These are phyloP conservation scores for Aspergillus campestris DNA, from an alignment of 495 filamentous ascomycete species.

Conservation along the genomic window DNA sequence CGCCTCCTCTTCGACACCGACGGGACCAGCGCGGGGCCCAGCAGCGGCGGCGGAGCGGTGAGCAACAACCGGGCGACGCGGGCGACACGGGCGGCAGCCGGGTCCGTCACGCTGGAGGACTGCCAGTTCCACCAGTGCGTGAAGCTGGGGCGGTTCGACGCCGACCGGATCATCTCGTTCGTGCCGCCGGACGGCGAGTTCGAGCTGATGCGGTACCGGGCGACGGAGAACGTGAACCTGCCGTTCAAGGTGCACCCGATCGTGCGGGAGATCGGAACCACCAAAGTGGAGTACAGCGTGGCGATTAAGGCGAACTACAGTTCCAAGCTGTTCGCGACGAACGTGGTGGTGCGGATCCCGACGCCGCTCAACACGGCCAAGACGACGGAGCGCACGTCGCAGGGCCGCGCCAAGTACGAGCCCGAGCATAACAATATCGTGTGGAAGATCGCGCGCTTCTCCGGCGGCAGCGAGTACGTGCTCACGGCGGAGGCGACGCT, in stretches of 20 bases:
- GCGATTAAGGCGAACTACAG: conserved; percentile 96
- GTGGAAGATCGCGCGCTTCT: conserved; percentile 98
- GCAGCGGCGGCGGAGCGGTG: conserved; percentile 29
- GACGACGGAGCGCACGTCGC: conserved; percentile 86
- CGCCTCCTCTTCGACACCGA: conserved; percentile 69
- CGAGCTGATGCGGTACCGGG: conserved; percentile 98
- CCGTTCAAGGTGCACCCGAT: conserved; percentile 99
- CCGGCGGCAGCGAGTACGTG: conserved; percentile 90
- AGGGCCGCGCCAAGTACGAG: conserved; percentile 98
- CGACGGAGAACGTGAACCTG: conserved; percentile 98
- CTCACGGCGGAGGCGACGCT: conserved; percentile 88
- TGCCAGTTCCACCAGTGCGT: conserved; percentile 99
- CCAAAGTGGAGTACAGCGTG: conserved; percentile 98
- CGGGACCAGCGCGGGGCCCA: conserved; percentile 46
- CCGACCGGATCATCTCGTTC: conserved; percentile 95
- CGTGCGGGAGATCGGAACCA: conserved; percentile 93
- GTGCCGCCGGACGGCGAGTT: conserved; percentile 98
- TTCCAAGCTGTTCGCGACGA: conserved; percentile 92
- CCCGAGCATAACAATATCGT: conserved; percentile 96
- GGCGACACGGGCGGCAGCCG: conserved; percentile 89
- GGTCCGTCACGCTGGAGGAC: conserved; percentile 93
- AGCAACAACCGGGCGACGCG: conserved; percentile 54
- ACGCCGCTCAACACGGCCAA: conserved; percentile 94
- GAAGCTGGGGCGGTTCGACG: conserved; percentile 93
- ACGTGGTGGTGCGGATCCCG: conserved; percentile 91